phyloP scores from a whole-genome alignment of 208 protist species.

The Leishmania major region DNA sequence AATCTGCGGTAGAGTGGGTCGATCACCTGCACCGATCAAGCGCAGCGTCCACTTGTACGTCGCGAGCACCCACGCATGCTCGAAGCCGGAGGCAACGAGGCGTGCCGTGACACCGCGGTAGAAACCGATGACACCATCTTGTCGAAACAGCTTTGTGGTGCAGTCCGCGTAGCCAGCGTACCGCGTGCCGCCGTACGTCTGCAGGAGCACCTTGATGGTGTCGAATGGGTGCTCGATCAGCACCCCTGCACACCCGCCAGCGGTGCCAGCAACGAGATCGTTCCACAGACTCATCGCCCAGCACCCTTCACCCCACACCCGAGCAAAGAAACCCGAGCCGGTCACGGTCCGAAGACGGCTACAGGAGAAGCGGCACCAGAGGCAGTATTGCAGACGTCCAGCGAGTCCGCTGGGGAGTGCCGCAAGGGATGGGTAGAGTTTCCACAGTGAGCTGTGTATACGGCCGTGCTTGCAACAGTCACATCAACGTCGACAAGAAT shows the following conservation, averaged over 20 bases:
- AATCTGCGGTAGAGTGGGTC: slow-evolving; percentile 40
- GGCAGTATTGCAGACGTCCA: not conserved
- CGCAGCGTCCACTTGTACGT: slow-evolving; percentile 78
- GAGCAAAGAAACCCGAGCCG: not conserved
- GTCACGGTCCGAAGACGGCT: not conserved
- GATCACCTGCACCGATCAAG: slow-evolving; percentile 49
- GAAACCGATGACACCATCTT: slow-evolving; percentile 77
- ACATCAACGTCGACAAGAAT: not conserved
- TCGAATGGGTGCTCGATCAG: slow-evolving; percentile 91
- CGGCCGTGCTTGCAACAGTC: not conserved
- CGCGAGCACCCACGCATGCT: slow-evolving; percentile 82
- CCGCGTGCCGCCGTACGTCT: slow-evolving; percentile 45
- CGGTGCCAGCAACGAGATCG: slow-evolving; percentile 71
- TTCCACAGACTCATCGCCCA: slow-evolving; percentile 35
- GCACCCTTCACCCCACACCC: too few relatives aligned
- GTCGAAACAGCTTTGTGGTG: slow-evolving; percentile 35
- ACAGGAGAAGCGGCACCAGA: not conserved
- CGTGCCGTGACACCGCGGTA: slow-evolving; percentile 78
- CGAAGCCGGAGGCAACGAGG: slow-evolving; percentile 62
- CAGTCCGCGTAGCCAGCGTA: slow-evolving; percentile 72
- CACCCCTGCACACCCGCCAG: slow-evolving; percentile 64
- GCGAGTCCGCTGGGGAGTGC: not conserved
- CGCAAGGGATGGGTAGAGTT: not conserved
- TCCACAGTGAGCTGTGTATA: not conserved
- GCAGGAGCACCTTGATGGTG: slow-evolving; percentile 88